Conservation (phyloP, 306 rosid genomes). For the Prunus dulcis region DNA sequence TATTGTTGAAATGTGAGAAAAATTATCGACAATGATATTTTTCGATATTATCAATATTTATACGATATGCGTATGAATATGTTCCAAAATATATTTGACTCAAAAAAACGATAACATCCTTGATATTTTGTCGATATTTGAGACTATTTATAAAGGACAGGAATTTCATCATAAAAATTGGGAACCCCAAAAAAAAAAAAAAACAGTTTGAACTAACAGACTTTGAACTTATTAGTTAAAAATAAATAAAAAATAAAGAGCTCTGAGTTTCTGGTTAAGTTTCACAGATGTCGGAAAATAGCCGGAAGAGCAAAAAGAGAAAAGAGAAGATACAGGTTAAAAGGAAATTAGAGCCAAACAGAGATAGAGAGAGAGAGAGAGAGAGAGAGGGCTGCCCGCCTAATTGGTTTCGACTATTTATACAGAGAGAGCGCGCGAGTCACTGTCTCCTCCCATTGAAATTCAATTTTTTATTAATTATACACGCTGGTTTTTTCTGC, state of each 20-base stretch:
- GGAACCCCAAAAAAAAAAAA: not conserved
- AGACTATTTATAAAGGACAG: too few species aligned
- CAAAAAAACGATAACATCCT: too few species aligned
- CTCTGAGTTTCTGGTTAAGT: not conserved
- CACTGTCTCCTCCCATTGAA: not conserved
- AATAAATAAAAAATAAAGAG: not conserved
- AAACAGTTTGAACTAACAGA: not conserved
- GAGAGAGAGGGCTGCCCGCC: not conserved
- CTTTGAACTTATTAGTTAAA: not conserved
- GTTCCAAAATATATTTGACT: too few species aligned
- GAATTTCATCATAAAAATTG: too few species aligned
- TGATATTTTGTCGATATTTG: too few species aligned
- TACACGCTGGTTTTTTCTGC: not conserved
- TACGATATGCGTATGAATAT: too few species aligned
- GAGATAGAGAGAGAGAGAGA: not conserved
- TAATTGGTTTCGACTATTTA: not conserved
- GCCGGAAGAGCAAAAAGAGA: slow-evolving; percentile 6
- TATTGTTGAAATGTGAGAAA: too few species aligned
- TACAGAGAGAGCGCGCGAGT: not conserved
- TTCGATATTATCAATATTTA: too few species aligned
- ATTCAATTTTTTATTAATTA: not conserved
- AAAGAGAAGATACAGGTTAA: not conserved
- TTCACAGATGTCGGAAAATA: slow-evolving; percentile 6
- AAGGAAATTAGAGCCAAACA: not conserved
- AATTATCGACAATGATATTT: too few species aligned